A percentile compares a stretch with the other conserved stretches of the same genome.
Conservation (phyloP, 306 rosid genomes). For the Vigna reflexopilosa region DNA sequence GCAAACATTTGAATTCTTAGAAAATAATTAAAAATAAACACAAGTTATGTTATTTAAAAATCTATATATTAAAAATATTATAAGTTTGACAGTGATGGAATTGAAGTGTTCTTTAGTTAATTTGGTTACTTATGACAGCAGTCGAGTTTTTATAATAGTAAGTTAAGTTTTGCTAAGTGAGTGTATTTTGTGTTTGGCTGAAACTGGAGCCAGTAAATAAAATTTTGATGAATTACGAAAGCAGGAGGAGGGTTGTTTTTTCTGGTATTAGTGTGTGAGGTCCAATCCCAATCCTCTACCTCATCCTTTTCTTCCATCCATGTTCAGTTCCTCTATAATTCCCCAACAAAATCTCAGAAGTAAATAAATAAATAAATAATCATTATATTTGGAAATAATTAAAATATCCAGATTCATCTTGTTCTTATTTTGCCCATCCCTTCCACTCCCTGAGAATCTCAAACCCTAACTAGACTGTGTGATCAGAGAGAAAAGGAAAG, state of each 20-base stretch:
- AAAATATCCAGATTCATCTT: background rate
- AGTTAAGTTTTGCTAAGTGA: background rate
- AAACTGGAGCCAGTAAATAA: conserved; percentile 18
- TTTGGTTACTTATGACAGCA: background rate
- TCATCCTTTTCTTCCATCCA: conserved; percentile 22
- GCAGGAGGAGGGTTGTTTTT: conserved; percentile 14
- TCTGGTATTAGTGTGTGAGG: conserved; percentile 30
- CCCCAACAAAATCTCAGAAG: background rate
- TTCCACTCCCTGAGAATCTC: conserved; percentile 8
- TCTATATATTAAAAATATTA: too few relatives aligned
- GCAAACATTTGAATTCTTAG: too few relatives aligned
- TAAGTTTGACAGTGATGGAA: too few relatives aligned
- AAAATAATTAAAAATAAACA: too few relatives aligned
- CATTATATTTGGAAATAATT: conserved; percentile 6
- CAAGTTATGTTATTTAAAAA: too few relatives aligned
- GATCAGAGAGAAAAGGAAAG: conserved; percentile 7
- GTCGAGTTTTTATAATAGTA: background rate
- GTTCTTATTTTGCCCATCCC: background rate
- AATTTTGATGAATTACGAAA: background rate
- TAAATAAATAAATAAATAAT: conserved; percentile 7
- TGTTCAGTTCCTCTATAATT: conserved; percentile 1
- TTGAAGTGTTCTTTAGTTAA: too few relatives aligned
- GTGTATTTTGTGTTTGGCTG: background rate
- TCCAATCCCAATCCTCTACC: conserved; percentile 10
- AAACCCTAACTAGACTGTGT: conserved; percentile 43